A percentile compares a stretch with the other conserved stretches of the same genome.
Conservation (phyloP, 23 red algal genomes). For the Gracilaria domingensis region DNA sequence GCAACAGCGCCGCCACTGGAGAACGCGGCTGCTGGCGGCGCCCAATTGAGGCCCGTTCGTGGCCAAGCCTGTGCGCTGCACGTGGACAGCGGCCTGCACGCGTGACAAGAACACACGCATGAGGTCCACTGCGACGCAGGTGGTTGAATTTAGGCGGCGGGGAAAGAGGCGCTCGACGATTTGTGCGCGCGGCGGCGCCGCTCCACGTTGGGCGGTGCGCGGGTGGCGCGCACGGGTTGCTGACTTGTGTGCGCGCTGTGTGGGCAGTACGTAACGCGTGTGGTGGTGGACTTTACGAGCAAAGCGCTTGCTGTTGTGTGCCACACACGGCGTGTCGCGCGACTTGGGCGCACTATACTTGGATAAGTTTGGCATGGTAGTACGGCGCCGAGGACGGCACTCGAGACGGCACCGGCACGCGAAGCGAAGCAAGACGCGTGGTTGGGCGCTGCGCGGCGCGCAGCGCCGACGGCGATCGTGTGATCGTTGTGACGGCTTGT, state of each 20-base stretch:
- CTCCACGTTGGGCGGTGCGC: conserved; percentile 11
- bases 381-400: not conserved
- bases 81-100: too few species aligned
- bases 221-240: not conserved
- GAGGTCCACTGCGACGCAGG: too few species aligned
- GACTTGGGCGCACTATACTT: not conserved
- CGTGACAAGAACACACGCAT: too few species aligned
- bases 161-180: not conserved
- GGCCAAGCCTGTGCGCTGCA: too few species aligned
- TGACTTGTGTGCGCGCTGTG: not conserved
- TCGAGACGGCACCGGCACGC: not conserved
- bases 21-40: not conserved
- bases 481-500: too few species aligned
- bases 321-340: not conserved
- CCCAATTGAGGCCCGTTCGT: not conserved
- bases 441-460: too few species aligned
- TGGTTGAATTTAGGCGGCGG: not conserved
- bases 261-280: not conserved
- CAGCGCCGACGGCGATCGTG: too few species aligned
- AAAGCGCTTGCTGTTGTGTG: too few species aligned
- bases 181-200: not conserved
- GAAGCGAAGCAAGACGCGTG: too few species aligned
- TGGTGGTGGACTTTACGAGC: not conserved
- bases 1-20: not conserved
- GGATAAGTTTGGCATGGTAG: not conserved